Evolutionary conservation across 2,329 filamentous ascomycete species (phyloP).

Genomic region (Cryphonectria carpinicola): DNA sequence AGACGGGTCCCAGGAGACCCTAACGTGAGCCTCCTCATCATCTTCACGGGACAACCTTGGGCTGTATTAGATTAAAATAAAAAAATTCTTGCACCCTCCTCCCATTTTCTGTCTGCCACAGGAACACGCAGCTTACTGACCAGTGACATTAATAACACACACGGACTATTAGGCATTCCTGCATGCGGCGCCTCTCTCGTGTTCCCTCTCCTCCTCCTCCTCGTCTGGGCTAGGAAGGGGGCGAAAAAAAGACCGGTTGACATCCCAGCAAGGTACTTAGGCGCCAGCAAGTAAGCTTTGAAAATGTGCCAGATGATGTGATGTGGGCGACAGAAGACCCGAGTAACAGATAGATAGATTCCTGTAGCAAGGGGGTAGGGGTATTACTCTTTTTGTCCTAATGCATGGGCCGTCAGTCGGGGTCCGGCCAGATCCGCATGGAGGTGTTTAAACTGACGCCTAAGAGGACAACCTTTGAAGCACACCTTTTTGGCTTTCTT

Average conservation of each 20-base stretch:
- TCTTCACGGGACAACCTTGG: neutral
- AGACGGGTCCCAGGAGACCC: neutral
- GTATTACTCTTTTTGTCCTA: neutral
- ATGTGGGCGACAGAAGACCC: neutral
- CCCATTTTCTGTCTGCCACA: neutral
- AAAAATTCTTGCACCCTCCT: neutral
- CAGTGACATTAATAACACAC: neutral
- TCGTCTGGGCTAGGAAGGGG: neutral
- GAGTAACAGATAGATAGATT: constrained; percentile 6
- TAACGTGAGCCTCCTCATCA: neutral
- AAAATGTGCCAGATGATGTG: neutral
- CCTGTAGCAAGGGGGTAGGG: neutral
- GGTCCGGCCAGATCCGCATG: neutral
- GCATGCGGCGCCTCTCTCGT: neutral
- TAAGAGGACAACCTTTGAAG: neutral
- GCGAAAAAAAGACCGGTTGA: neutral
- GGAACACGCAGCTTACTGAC: neutral
- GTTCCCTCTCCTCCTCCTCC: too few species aligned
- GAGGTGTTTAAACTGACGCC: neutral
- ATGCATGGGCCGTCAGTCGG: neutral
- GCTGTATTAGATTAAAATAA: neutral
- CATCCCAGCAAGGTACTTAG: neutral
- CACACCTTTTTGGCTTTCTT: neutral
- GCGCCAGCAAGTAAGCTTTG: neutral
- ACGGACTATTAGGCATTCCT: neutral